Evolutionary conservation across 441 rosid genomes (phyloP).

Genomic region (Viola pubescens): DNA sequence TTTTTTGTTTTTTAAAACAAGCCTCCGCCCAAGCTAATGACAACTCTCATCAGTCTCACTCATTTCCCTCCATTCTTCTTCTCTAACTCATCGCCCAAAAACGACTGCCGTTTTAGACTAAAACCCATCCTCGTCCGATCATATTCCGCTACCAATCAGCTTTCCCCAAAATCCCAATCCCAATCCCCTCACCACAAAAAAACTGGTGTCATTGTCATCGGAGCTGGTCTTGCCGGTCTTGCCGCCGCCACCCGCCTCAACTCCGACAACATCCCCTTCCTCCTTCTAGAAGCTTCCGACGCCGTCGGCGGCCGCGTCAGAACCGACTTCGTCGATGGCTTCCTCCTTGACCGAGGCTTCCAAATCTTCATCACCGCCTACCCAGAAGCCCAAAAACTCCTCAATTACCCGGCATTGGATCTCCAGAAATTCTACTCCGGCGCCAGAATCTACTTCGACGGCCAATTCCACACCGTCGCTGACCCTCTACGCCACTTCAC

Average conservation of each 20-base stretch:
- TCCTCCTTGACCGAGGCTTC: constrained; percentile 82
- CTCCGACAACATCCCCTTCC: constrained; percentile 51
- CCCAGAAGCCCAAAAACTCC: constrained; percentile 74
- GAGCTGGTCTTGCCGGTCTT: constrained; percentile 83
- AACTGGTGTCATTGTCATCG: constrained; percentile 48
- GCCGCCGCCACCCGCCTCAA: constrained; percentile 71
- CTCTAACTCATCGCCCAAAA: neutral
- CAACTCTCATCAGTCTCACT: constrained; percentile 23
- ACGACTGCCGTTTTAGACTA: constrained; percentile 9
- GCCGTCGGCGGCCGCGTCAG: constrained; percentile 84
- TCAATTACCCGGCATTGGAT: constrained; percentile 47
- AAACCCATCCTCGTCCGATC: neutral
- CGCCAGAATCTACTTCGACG: constrained; percentile 52
- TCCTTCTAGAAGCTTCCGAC: constrained; percentile 74
- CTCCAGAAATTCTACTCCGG: constrained; percentile 60
- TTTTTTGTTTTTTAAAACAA: neutral
- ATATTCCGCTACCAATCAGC: constrained; percentile 16
- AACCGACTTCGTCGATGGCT: constrained; percentile 69
- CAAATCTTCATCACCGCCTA: constrained; percentile 91
- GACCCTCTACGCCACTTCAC: constrained; percentile 74
- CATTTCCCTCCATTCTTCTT: constrained; percentile 17
- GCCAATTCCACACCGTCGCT: constrained; percentile 67
- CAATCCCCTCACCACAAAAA: constrained; percentile 4
- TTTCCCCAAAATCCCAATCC: constrained; percentile 16
- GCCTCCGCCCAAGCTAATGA: constrained; percentile 24